Evolutionary conservation across 805 yeast genomes (phyloP), one percentile per base, ranked within the genome.

Genomic region (Lachancea fermentati): DNA sequence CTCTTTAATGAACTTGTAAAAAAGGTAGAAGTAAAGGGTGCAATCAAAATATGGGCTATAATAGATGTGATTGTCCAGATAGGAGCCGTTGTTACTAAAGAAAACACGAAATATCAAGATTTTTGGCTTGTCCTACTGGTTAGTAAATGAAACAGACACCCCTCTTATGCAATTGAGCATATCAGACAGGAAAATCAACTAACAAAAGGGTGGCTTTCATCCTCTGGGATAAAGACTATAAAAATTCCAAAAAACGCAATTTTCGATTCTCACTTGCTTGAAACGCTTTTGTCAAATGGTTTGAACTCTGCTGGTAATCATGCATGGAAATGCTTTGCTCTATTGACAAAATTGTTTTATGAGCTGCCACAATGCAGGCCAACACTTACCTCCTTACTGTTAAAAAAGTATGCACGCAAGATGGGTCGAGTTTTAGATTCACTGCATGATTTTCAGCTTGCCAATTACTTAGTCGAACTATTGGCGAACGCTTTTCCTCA

Each of bases 311-410:
- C 41, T 16, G 40, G 45, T 25, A 22, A 30, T 4, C 39, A 45
- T 17, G 43, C 45, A 22, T 55, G 60, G 60, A 51, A 48, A 41
- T 39, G 43, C 37, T 39, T 52, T 26, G 48, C 49, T 7, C 15
- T 52, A 3, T 34, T 55, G 15, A 17, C 45, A 5, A 37, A 36
- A 12, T 33, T 53, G 17, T 37, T 44, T 14, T 31, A 39, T n/a
- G 34, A 22, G n/a, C 36, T 39, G n/a, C 43, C 47, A 5, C 39
- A 42, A 18, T 36, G 49, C 17, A 45, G 42, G 18, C 45, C 41
- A 12, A 18, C 38, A 3, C 34, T 50, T 15, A 39, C 39, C 3
- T 38, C 46, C 6, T 28, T 48, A 30, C 34, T 53, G 14, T 41
- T 40, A 25, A 42, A 32, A 4, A 44, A 38, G 8, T 52, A 38